These are phyloP conservation scores for Tolypocladium tundrense DNA, from an alignment of 2,329 filamentous ascomycete species.

Conservation along the genomic window DNA sequence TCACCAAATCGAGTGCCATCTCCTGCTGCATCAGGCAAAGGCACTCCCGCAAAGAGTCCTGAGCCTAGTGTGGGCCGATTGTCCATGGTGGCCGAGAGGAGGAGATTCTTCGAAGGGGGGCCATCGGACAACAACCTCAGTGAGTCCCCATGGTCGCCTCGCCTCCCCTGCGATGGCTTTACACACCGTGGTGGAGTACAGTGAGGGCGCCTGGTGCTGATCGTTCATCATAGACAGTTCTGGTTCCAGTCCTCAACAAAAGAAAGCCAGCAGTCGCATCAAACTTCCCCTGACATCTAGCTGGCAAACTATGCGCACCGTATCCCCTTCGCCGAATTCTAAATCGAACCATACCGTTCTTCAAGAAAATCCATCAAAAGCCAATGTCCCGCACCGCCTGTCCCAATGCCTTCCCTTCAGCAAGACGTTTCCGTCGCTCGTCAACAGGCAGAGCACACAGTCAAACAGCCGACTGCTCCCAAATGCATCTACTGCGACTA, in stretches of 20 bases:
- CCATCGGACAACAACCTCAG: neutral
- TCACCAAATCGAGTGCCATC: neutral
- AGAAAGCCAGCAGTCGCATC: too few relatives aligned
- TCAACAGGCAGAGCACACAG: neutral
- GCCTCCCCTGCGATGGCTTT: neutral
- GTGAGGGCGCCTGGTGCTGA: neutral
- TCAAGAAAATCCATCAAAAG: neutral
- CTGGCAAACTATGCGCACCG: neutral
- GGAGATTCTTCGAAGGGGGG: conserved; percentile 12
- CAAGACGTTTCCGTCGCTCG: conserved; percentile 1
- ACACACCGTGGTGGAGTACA: neutral
- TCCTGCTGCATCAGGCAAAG: neutral
- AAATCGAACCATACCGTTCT: neutral
- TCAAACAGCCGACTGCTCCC: neutral
- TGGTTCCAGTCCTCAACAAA: neutral
- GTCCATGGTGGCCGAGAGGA: conserved; percentile 13
- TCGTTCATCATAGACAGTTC: neutral
- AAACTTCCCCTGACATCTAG: neutral
- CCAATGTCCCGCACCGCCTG: neutral
- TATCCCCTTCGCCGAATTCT: neutral
- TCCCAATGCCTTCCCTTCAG: neutral
- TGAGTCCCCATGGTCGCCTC: neutral
- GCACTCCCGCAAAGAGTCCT: neutral
- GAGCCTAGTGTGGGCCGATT: neutral
- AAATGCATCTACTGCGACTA: neutral